These are phyloP conservation scores for Gloeophyllum trabeum DNA, from an alignment of 768 basidiomycete genomes.

Conservation along the genomic window DNA sequence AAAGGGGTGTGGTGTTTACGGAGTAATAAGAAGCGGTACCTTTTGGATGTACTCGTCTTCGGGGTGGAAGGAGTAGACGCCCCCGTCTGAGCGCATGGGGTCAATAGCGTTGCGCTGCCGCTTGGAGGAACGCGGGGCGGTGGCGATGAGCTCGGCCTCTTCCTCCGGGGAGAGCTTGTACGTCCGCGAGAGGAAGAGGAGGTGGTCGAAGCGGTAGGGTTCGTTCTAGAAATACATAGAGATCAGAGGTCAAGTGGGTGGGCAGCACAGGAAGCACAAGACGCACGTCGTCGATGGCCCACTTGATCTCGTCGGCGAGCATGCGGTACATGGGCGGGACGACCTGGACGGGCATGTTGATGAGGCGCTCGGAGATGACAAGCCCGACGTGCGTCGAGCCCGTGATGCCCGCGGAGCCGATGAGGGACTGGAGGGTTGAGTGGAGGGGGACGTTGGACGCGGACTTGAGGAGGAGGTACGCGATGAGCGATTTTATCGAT, in stretches of 20 bases:
- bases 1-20: not conserved
- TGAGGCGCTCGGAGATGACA: conserved; percentile 76
- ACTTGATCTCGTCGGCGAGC: conserved; percentile 74
- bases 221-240: conserved; percentile 26
- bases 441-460: conserved; percentile 37
- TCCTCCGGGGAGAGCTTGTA: conserved; percentile 69
- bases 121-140: conserved; percentile 15
- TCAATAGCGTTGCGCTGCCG: conserved; percentile 22
- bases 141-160: conserved; percentile 37
- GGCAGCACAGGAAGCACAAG: conserved; percentile 1
- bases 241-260: not conserved
- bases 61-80: conserved; percentile 70
- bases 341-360: conserved; percentile 94
- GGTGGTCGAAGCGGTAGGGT: conserved; percentile 63
- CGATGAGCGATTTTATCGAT: conserved; percentile 55
- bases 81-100: conserved; percentile 27
- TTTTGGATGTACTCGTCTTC: conserved; percentile 71
- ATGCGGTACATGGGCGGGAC: conserved; percentile 89
- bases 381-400: conserved; percentile 60
- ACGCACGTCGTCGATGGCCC: conserved; percentile 56
- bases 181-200: conserved; percentile 65
- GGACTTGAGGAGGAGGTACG: conserved; percentile 60
- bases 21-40: conserved; percentile 21
- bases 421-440: conserved; percentile 37
- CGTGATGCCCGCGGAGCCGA: conserved; percentile 20